Base-by-base conservation (phyloP, 371 early-diverging fungal species). In the Mucor sp. region DNA sequence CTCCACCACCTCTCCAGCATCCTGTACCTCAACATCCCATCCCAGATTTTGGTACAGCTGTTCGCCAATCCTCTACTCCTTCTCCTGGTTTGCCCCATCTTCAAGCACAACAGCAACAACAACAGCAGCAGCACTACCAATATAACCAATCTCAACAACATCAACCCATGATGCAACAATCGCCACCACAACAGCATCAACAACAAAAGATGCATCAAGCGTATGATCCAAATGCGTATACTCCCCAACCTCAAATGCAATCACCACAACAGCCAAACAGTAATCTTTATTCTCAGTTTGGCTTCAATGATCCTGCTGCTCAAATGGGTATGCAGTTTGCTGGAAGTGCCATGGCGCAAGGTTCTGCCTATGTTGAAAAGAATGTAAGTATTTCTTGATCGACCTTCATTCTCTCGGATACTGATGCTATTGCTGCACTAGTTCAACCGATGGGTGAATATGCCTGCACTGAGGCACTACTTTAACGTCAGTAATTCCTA, bases 271-370 rank as follows among this genome's bases (percentile, higher is more conserved):
- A 71, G 27, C 66, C 27, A 43, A 61, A 62, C 25, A 63, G 63
- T 47, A 75, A 77, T 56, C 73, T 86, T 19, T 86, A 87, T 66
- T 74, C 77, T n/a, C 80, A 84, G 60, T 85, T 87, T 65, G 78
- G 78, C 0, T 79, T 85, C 59, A 87, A 84, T 67, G 91, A 91
- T 70, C 94, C 93, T 33, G 92, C 97, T 14, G 91, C 94, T 19
- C 97, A 98, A 75, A 80, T 99, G 75, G 98, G 99, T 9, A 91
- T 98, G 91, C 97, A 98, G 73, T 90, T 99, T 74, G 97, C 97
- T 27, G 90, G 90, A 53, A 89, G 88, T 63, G 99, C 99, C 5
- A 84, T 99, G 73, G 85, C 89, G 50, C 93, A 95, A 47, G 97
- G 96, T 30, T 88, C 89, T 41, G 89, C 94, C 65, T 96, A 95